A percentile compares a stretch with the other conserved stretches of the same genome.
These are phyloP conservation scores for Fragaria iinumae DNA, from an alignment of 306 rosid genomes.

Conservation along the genomic window DNA sequence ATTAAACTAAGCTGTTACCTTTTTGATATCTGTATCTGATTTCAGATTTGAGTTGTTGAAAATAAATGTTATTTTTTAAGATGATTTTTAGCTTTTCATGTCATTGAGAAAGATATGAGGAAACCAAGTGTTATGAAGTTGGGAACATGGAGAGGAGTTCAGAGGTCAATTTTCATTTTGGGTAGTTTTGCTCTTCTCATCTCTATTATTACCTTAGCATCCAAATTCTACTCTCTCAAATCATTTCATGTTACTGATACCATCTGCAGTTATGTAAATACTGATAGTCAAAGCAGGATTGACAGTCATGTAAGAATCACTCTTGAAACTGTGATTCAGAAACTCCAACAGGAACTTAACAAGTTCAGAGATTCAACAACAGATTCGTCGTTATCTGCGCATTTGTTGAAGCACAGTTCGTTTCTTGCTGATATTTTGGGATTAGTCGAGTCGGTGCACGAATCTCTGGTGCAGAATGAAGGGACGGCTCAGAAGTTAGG, in stretches of 20 bases:
- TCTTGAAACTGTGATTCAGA: conserved; percentile 39
- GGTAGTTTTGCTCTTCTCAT: conserved; percentile 51
- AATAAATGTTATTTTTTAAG: background rate
- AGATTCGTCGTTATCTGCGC: conserved; percentile 27
- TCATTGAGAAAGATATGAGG: conserved; percentile 34
- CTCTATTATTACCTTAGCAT: conserved; percentile 41
- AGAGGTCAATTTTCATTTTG: conserved; percentile 33
- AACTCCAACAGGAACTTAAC: conserved; percentile 44
- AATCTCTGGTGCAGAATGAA: conserved; percentile 27
- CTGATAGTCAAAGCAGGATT: conserved; percentile 20
- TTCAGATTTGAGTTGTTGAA: background rate
- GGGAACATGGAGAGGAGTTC: conserved; percentile 47
- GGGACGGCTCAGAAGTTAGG: background rate
- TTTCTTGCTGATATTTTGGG: conserved; percentile 68
- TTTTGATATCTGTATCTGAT: background rate
- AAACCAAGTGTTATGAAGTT: conserved; percentile 37
- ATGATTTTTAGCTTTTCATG: background rate
- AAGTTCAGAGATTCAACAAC: conserved; percentile 28
- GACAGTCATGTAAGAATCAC: conserved; percentile 27
- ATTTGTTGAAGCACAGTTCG: conserved; percentile 29
- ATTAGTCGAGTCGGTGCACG: conserved; percentile 41
- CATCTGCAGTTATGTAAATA: conserved; percentile 29
- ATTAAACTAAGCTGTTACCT: background rate
- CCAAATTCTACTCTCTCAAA: conserved; percentile 41
- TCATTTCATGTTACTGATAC: conserved; percentile 45